These are phyloP conservation scores for Astragalus glycyphyllos DNA, from an alignment of 306 rosid species.

Conservation along the genomic window DNA sequence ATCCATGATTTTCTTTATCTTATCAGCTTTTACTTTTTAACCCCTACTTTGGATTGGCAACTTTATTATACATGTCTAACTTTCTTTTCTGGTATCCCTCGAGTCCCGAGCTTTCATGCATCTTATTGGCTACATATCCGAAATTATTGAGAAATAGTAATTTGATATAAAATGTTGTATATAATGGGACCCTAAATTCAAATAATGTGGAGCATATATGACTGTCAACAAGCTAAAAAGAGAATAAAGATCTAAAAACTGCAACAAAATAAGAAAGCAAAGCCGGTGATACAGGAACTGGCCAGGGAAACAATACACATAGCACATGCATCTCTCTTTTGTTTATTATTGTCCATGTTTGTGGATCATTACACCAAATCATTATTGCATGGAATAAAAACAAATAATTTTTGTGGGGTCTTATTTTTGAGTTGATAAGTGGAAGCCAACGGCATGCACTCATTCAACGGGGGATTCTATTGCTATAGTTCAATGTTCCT, in stretches of 20 bases:
- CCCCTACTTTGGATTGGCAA: conserved; percentile 4
- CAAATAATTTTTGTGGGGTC: conserved; percentile 57
- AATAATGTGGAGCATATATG: conserved; percentile 54
- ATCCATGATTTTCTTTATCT: conserved; percentile 39
- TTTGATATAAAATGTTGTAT: conserved; percentile 23
- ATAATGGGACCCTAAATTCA: conserved; percentile 20
- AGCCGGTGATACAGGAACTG: conserved; percentile 56
- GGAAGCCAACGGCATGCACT: conserved; percentile 22
- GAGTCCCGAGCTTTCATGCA: conserved; percentile 1
- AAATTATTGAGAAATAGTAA: conserved; percentile 41
- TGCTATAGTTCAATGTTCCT: not conserved
- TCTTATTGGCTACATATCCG: not conserved
- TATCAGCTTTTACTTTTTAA: conserved; percentile 2
- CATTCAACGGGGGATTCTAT: conserved; percentile 4
- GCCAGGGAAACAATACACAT: conserved; percentile 64
- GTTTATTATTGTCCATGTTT: conserved; percentile 56
- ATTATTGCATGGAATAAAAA: conserved; percentile 79
- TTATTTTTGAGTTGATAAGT: conserved; percentile 8
- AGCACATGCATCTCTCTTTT: conserved; percentile 65
- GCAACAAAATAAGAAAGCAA: conserved; percentile 38
- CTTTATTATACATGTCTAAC: conserved; percentile 1
- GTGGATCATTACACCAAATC: conserved; percentile 55
- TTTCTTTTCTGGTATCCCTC: conserved; percentile 11
- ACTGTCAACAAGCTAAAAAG: conserved; percentile 47
- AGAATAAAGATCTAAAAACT: conserved; percentile 49